Base-by-base conservation (phyloP, 2,329 filamentous ascomycete species). In the Xenoacremonium recifei region DNA sequence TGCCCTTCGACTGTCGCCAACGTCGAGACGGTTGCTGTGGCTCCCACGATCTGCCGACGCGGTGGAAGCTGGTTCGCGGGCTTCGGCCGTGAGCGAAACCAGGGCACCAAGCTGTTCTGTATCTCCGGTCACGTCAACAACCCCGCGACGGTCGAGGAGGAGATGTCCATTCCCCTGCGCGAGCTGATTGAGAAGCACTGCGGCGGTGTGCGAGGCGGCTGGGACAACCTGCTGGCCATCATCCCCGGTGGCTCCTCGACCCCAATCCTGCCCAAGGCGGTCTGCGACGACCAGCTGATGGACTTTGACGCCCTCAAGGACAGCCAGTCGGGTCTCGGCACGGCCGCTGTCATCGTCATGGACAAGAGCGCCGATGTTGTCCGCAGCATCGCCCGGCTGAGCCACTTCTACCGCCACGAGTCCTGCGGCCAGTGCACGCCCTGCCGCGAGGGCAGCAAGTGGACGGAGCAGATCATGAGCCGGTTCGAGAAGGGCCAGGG, bases 61-160 rank as follows among this genome's bases (percentile, higher is more conserved):
- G 93, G 93, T 60, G 89, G 84, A 50, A 85, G 67, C 71, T 99
- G 93, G 93, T 99, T 99, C 65, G 89, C 88, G 51, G 73, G 81
- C 39, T 97, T 99, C 63, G 93, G 93, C 39, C 90, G 93, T 57
- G 92, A 97, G 75, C 85, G 93, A 54, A 99, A 99, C 73, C 80
- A 89, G 59, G 93, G 93, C 60, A 99, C 93, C 52, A 99, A 99
- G 78, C 86, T 99, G 31, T 99, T 87, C 77, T 96, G 91, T 69
- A 97, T 99, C 66, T 97, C 92, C 40, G 93, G 93, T 20, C 89
- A 97, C 68, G 93, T 99, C 74, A 99, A 99, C 80, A 95, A 97
- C 76, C 93, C 93, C 40, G 89, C 82, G 68, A 97, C 93, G 1
- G 93, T 99, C 47, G 93, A 99, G 70, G 93, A 99, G 73, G 93